phyloP scores from a whole-genome alignment of 169 alveolate species.

The Blepharisma undulans region DNA sequence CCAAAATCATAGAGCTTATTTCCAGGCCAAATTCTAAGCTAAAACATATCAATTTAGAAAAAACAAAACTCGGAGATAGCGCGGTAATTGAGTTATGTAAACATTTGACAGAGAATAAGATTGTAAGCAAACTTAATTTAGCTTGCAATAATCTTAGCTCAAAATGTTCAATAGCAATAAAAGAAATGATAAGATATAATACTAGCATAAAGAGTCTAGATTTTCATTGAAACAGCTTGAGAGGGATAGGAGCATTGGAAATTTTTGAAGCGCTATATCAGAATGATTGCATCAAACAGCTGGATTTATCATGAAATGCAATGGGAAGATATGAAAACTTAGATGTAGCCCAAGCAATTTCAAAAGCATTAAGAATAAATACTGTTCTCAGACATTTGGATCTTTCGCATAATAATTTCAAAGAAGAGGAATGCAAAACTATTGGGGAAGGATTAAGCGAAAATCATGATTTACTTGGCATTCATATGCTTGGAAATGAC shows the following conservation, averaged over 20 bases:
- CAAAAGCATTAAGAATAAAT: slow-evolving; percentile 45
- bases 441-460: slow-evolving; percentile 64
- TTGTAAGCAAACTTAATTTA: background rate
- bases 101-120: background rate
- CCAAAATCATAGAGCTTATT: background rate
- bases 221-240: slow-evolving; percentile 59
- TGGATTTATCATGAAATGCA: slow-evolving; percentile 69
- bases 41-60: slow-evolving; percentile 8
- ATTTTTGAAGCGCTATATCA: slow-evolving; percentile 34
- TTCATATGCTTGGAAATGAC: slow-evolving; percentile 80
- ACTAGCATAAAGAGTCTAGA: background rate
- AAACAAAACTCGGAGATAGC: background rate
- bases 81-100: background rate
- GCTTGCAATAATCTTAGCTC: background rate
- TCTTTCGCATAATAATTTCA: slow-evolving; percentile 66
- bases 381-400: slow-evolving; percentile 66
- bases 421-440: slow-evolving; percentile 56
- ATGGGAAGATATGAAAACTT: slow-evolving; percentile 58
- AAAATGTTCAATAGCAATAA: background rate
- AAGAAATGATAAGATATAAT: background rate
- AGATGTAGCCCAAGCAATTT: slow-evolving; percentile 27
- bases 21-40: background rate
- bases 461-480: slow-evolving; percentile 72
- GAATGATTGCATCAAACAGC: slow-evolving; percentile 43
- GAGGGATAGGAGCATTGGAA: slow-evolving; percentile 50